Base-by-base conservation (phyloP, 2,329 filamentous ascomycete species). In the Fusarium clavum region DNA sequence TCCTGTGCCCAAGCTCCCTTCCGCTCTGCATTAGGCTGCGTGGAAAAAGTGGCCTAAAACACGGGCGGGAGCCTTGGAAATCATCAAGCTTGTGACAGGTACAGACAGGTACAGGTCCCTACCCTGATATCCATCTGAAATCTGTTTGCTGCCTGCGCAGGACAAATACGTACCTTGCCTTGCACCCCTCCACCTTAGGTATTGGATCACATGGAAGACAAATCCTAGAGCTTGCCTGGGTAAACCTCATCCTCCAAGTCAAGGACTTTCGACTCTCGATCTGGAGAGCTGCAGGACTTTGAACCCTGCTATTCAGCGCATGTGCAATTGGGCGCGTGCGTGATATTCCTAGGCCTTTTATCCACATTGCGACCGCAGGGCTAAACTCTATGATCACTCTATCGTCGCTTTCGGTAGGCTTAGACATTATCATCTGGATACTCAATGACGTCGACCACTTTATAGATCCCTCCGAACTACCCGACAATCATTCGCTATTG, bases 371-470 rank as follows among this genome's bases (percentile, higher is more conserved):
- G 38, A 47, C 57, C 54, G 46, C 58, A 27, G 48, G 51, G 53
- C 24, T 53, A 59, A 64, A 56, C 60, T 69, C 58, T 54, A 71
- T 70, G 68, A 67, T 64, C 61, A 54, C 53, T 59, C 38, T 45
- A 65, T 65, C 51, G 46, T 69, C 65, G 56, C 64, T 61, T 53
- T 57, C 43, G 64, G 53, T 49, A 71, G 67, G 47, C 51, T 52
- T 62, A 55, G 48, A 69, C 40, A 65, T 54, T 40, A 65, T 69
- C 52, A 46, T 57, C 46, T 64, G 55, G 32, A 66, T 55, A 60
- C 54, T 71, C 68, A 71, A 71, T 71, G 68, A 71, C 68, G 68
- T 71, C 64, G 64, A 71, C 53, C 66, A 64, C 40, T 65, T 65
- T 58, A 62, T 51, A 69, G 48, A 57, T 38, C 47, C 47, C 53